Percentiles rank a stretch among this genome's conserved stretches.
Conservation (phyloP, 257 asterid species). For the Petunia secreta region DNA sequence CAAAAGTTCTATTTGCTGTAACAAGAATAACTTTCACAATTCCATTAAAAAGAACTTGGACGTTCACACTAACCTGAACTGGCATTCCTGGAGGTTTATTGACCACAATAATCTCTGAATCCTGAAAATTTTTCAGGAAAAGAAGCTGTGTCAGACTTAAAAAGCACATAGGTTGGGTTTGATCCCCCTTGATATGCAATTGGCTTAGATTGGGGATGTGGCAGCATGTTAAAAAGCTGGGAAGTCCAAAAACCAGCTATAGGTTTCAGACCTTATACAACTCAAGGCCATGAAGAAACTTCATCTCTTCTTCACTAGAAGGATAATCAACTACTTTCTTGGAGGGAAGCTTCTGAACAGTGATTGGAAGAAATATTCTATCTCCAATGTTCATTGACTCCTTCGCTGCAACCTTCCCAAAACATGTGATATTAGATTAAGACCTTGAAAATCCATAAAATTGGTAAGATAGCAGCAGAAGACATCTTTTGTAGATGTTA, state of each 20-base stretch:
- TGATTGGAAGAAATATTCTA: slow-evolving; percentile 67
- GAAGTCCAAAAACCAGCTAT: background rate
- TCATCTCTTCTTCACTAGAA: slow-evolving; percentile 52
- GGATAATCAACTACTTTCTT: slow-evolving; percentile 36
- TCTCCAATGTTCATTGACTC: slow-evolving; percentile 72
- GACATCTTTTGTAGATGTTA: slow-evolving; percentile 4
- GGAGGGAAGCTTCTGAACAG: slow-evolving; percentile 57
- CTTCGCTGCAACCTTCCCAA: slow-evolving; percentile 74
- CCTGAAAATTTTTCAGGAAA: slow-evolving; percentile 46
- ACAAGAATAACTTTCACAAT: slow-evolving; percentile 26
- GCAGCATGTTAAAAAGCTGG: background rate
- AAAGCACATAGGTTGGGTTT: background rate
- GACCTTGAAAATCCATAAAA: background rate
- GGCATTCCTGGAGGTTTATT: slow-evolving; percentile 97
- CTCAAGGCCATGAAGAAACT: slow-evolving; percentile 63
- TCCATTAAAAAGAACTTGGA: slow-evolving; percentile 6
- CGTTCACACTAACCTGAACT: slow-evolving; percentile 68
- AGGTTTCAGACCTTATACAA: slow-evolving; percentile 58
- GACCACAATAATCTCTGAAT: slow-evolving; percentile 69
- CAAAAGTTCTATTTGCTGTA: slow-evolving; percentile 25
- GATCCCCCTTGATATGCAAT: background rate
- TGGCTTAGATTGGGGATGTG: background rate
- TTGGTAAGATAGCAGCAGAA: background rate
- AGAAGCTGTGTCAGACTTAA: background rate
- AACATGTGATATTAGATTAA: slow-evolving; percentile 25